A percentile compares a stretch with the other conserved stretches of the same genome.
These are phyloP conservation scores for Thermoascus crustaceus DNA, from an alignment of 2,329 filamentous ascomycete species.

Conservation along the genomic window DNA sequence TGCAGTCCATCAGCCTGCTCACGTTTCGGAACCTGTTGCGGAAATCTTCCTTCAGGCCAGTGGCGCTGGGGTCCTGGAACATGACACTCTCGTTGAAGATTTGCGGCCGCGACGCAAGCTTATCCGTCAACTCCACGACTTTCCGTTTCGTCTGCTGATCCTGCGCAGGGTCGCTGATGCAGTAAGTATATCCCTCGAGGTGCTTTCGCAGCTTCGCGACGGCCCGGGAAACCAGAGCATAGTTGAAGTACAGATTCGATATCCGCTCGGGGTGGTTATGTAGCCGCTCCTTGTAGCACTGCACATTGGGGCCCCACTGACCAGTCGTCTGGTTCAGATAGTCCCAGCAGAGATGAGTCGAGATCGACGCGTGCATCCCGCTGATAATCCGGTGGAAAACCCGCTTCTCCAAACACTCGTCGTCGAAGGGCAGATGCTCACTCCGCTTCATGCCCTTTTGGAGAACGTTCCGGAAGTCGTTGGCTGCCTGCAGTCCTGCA, in stretches of 20 bases:
- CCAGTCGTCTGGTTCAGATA: constrained; percentile 93
- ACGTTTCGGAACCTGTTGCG: constrained; percentile 95
- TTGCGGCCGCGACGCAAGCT: constrained; percentile 57
- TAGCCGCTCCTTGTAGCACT: constrained; percentile 81
- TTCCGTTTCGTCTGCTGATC: constrained; percentile 73
- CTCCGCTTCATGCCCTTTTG: constrained; percentile 37
- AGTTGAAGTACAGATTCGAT: constrained; percentile 98
- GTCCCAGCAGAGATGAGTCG: constrained; percentile 90
- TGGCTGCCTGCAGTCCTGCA: constrained; percentile 47
- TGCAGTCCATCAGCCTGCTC: constrained; percentile 94
- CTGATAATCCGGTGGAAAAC: constrained; percentile 94
- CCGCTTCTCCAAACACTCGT: constrained; percentile 96
- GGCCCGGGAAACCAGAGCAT: constrained; percentile 85
- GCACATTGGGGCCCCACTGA: constrained; percentile 80
- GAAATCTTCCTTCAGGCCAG: constrained; percentile 91
- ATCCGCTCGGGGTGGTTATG: constrained; percentile 81
- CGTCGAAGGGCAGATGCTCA: constrained; percentile 64
- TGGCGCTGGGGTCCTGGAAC: constrained; percentile 63
- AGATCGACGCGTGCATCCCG: constrained; percentile 97
- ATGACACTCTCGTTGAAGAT: constrained; percentile 95
- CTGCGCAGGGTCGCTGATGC: constrained; percentile 72
- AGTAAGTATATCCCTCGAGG: constrained; percentile 80
- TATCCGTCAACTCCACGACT: constrained; percentile 65
- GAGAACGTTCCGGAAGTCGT: constrained; percentile 54
- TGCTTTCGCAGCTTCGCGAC: constrained; percentile 82